A percentile compares a stretch with the other conserved stretches of the same genome.
phyloP scores from a whole-genome alignment of 257 asterid species.

The Avicennia marina region DNA sequence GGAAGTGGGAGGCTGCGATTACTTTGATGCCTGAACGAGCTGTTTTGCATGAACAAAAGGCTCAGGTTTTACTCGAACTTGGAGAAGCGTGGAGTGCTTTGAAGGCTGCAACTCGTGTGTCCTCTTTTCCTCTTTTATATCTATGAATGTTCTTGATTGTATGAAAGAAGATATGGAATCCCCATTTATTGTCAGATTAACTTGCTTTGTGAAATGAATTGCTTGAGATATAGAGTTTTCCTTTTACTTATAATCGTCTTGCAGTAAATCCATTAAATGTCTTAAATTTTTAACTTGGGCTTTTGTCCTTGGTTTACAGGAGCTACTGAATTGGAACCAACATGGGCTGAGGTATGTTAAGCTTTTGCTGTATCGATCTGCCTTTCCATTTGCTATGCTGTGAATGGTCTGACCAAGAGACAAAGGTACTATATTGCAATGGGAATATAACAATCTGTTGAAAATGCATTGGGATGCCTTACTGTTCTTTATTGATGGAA shows the following conservation, averaged over 20 bases:
- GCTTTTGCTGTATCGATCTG: slow-evolving; percentile 20
- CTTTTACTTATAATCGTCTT: neutral
- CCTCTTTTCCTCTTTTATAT: slow-evolving; percentile 9
- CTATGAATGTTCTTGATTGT: neutral
- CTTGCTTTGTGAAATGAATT: neutral
- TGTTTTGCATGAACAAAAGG: slow-evolving; percentile 79
- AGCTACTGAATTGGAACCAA: slow-evolving; percentile 82
- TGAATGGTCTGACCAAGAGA: slow-evolving; percentile 15
- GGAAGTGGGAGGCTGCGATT: slow-evolving; percentile 86
- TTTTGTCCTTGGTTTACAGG: slow-evolving; percentile 43
- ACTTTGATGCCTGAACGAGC: slow-evolving; percentile 67
- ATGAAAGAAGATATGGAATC: too few relatives aligned
- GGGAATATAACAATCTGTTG: neutral
- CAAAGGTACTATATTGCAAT: slow-evolving; percentile 8
- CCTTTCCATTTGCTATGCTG: slow-evolving; percentile 21
- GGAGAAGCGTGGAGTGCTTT: slow-evolving; percentile 86
- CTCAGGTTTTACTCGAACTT: slow-evolving; percentile 86
- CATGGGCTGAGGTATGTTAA: slow-evolving; percentile 77
- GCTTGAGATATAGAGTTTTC: neutral
- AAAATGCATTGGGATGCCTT: too few relatives aligned
- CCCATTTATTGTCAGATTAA: too few relatives aligned
- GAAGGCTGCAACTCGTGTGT: slow-evolving; percentile 80
- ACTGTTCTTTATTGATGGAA: too few relatives aligned
- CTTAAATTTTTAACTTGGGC: slow-evolving; percentile 10
- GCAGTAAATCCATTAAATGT: neutral